Conservation (phyloP, 2,329 filamentous ascomycete genomes). For the Beauveria sp. region DNA sequence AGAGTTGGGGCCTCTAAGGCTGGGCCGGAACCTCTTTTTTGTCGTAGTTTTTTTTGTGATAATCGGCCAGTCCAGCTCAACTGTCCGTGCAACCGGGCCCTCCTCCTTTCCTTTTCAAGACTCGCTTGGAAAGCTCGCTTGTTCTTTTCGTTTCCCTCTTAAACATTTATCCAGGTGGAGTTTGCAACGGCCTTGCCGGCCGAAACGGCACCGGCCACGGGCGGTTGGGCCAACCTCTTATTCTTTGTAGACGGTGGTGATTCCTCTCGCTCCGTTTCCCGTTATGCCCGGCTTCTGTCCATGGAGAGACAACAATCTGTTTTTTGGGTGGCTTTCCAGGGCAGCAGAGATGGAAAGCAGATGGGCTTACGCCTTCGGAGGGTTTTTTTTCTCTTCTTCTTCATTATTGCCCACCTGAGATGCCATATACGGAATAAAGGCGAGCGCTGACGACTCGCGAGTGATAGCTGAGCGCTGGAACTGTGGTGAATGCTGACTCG, state of each 20-base stretch:
- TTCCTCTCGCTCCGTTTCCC: too few species aligned
- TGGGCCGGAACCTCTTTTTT: neutral
- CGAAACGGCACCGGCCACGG: neutral
- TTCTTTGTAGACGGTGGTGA: neutral
- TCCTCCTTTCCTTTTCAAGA: neutral
- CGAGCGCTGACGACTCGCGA: neutral
- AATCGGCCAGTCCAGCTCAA: neutral
- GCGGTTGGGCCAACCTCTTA: too few species aligned
- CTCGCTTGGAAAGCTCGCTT: neutral
- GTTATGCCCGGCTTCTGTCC: neutral
- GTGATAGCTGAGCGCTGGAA: neutral
- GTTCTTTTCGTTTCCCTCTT: too few species aligned
- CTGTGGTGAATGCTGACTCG: neutral
- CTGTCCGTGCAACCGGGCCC: neutral
- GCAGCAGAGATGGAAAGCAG: too few species aligned
- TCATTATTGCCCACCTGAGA: neutral
- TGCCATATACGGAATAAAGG: neutral
- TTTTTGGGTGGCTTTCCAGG: neutral
- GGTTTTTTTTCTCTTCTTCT: neutral
- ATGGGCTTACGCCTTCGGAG: neutral
- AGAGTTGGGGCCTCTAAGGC: neutral
- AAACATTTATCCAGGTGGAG: neutral
- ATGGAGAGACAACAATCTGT: neutral
- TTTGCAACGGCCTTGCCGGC: neutral
- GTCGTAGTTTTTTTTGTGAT: neutral